These are phyloP conservation scores for Alternaria arborescens DNA, from an alignment of 2,329 filamentous ascomycete genomes.

Conservation along the genomic window DNA sequence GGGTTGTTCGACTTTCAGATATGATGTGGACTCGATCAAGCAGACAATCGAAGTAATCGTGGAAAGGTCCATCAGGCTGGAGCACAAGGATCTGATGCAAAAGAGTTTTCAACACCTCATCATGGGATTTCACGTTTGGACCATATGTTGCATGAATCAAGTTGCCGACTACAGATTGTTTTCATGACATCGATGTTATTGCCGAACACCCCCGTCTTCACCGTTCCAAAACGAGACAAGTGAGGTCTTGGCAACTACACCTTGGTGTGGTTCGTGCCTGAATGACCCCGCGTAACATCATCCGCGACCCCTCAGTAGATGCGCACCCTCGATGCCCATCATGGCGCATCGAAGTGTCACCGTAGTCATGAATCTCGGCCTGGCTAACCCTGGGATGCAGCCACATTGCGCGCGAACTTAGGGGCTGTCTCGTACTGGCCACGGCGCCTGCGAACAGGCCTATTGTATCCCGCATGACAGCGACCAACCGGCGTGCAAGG, in stretches of 20 bases:
- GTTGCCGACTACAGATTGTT: not conserved
- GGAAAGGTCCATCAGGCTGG: too few species aligned
- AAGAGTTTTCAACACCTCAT: not conserved
- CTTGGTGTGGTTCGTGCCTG: constrained; percentile 3
- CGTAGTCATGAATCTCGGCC: constrained; percentile 17
- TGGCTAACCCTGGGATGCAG: constrained; percentile 6
- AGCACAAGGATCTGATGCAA: not conserved
- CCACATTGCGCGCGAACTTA: constrained; percentile 18
- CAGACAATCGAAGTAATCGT: not conserved
- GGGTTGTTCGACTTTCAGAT: not conserved
- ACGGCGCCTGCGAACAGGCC: constrained; percentile 4
- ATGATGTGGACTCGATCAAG: not conserved
- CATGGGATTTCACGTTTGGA: not conserved
- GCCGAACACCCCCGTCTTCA: not conserved
- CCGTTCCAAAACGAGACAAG: constrained; percentile 1
- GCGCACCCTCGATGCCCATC: constrained; percentile 9
- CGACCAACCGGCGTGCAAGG: constrained; percentile 20
- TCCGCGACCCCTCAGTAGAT: constrained; percentile 27
- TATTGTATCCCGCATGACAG: constrained; percentile 21
- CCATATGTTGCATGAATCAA: not conserved
- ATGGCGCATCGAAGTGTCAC: constrained; percentile 17
- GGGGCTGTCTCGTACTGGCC: constrained; percentile 1
- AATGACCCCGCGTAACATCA: constrained; percentile 32
- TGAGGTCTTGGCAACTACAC: not conserved
- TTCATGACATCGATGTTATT: not conserved